Evolutionary conservation across 2,329 filamentous ascomycete genomes (phyloP).

Genomic region (Geosmithia putterillii): DNA sequence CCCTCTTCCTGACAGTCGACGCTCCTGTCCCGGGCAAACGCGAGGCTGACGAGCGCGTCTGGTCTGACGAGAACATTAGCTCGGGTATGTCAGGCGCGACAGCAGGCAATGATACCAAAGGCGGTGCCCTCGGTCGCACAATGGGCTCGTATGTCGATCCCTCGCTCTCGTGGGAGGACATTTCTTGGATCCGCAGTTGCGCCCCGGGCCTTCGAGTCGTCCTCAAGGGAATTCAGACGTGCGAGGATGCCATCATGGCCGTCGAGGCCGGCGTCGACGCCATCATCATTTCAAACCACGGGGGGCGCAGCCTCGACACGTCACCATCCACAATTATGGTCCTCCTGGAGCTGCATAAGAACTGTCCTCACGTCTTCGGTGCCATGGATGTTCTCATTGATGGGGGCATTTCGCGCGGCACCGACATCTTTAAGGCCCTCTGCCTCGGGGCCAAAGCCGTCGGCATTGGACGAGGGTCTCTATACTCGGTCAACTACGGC

Average conservation of each 20-base stretch:
- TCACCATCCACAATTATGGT: slow-evolving; percentile 2
- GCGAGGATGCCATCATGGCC: slow-evolving; percentile 47
- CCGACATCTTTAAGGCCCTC: slow-evolving; percentile 55
- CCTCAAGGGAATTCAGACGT: slow-evolving; percentile 60
- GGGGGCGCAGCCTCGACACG: slow-evolving; percentile 42
- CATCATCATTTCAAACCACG: slow-evolving; percentile 61
- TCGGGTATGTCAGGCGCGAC: slow-evolving; percentile 22
- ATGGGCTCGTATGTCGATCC: slow-evolving; percentile 47
- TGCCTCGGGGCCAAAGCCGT: slow-evolving; percentile 53
- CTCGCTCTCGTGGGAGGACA: slow-evolving; percentile 47
- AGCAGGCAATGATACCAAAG: slow-evolving; percentile 37
- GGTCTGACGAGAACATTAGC: slow-evolving; percentile 29
- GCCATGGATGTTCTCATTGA: slow-evolving; percentile 51
- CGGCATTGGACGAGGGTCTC: slow-evolving; percentile 47
- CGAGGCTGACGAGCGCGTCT: slow-evolving; percentile 32
- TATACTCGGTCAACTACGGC: slow-evolving; percentile 51
- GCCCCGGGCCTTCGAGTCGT: slow-evolving; percentile 41
- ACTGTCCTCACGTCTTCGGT: slow-evolving; percentile 47
- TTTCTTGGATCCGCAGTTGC: slow-evolving; percentile 44
- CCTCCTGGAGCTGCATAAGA: slow-evolving; percentile 50
- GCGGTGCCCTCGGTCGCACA: slow-evolving; percentile 39
- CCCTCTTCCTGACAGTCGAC: slow-evolving; percentile 47
- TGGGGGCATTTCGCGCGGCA: slow-evolving; percentile 50
- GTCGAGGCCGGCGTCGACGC: slow-evolving; percentile 50
- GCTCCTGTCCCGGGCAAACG: slow-evolving; percentile 44